Evolutionary conservation across 1,284 basidiomycete genomes (phyloP).

Genomic region (Schizopora paradoxa): DNA sequence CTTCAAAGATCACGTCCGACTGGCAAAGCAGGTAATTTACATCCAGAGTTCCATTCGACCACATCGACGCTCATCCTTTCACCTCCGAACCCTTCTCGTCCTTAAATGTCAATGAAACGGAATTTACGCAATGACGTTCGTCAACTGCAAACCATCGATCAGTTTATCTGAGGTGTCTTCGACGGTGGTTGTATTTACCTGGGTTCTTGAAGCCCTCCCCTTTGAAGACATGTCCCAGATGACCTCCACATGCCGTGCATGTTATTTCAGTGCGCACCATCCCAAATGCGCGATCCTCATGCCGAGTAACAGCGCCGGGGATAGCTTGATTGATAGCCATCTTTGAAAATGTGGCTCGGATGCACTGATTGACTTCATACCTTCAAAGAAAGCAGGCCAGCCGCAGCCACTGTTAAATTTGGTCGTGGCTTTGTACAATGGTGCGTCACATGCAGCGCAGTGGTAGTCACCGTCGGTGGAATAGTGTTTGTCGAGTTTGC

Average conservation of each 20-base stretch:
- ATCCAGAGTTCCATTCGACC: too few relatives aligned
- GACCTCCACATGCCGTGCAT: conserved; percentile 82
- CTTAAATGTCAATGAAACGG: conserved; percentile 77
- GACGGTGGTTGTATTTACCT: conserved; percentile 38
- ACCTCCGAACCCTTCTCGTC: conserved; percentile 38
- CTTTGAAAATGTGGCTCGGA: neutral
- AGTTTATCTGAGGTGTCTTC: conserved; percentile 28
- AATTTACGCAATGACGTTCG: conserved; percentile 90
- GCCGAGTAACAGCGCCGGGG: conserved; percentile 81
- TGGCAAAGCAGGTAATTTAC: too few relatives aligned
- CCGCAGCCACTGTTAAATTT: conserved; percentile 95
- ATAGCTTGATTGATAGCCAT: conserved; percentile 64
- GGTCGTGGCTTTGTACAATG: conserved; percentile 81
- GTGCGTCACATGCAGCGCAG: conserved; percentile 66
- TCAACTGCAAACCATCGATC: conserved; percentile 44
- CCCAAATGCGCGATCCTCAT: conserved; percentile 55
- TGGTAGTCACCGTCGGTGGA: conserved; percentile 63
- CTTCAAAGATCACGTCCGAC: too few relatives aligned
- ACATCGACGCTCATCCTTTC: conserved; percentile 6
- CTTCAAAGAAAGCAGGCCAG: conserved; percentile 97
- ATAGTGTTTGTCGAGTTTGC: conserved; percentile 70
- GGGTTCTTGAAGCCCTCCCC: conserved; percentile 78
- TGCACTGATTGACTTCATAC: conserved; percentile 33
- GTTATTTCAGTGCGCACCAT: conserved; percentile 71
- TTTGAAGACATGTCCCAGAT: conserved; percentile 91